phyloP scores from a whole-genome alignment of 495 filamentous ascomycete species.

The Podospora bellae-mahoneyi region DNA sequence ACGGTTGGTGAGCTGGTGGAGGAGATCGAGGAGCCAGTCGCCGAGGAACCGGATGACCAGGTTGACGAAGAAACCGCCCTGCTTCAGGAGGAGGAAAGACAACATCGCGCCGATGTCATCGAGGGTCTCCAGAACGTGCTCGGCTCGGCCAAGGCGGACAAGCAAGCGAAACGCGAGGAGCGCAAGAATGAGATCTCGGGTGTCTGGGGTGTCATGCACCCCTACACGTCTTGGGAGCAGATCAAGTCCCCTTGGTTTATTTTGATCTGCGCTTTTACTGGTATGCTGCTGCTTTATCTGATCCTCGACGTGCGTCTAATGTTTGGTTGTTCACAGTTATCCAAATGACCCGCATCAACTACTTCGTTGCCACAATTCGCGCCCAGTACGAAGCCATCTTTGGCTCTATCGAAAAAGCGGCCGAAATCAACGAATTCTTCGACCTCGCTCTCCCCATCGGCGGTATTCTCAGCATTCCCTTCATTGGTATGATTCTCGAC shows the following conservation, averaged over 20 bases:
- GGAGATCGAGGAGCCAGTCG: slow-evolving; percentile 55
- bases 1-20: slow-evolving; percentile 79
- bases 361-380: slow-evolving; percentile 89
- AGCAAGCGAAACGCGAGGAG: slow-evolving; percentile 52
- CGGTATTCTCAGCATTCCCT: slow-evolving; percentile 78
- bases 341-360: slow-evolving; percentile 95
- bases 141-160: slow-evolving; percentile 55
- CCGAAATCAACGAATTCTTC: slow-evolving; percentile 76
- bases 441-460: slow-evolving; percentile 86
- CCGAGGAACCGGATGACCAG: slow-evolving; percentile 47
- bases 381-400: slow-evolving; percentile 82
- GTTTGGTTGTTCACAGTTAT: slow-evolving; percentile 46
- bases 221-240: slow-evolving; percentile 65
- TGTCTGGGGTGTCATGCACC: slow-evolving; percentile 89
- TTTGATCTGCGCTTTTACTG: slow-evolving; percentile 79
- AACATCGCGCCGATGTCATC: slow-evolving; percentile 64
- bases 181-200: slow-evolving; percentile 62
- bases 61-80: slow-evolving; percentile 59
- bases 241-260: slow-evolving; percentile 83
- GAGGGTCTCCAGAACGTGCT: slow-evolving; percentile 73
- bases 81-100: slow-evolving; percentile 59
- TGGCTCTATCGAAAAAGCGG: slow-evolving; percentile 53
- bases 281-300: slow-evolving; percentile 14
- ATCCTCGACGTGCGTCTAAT: neutral
- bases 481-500: slow-evolving; percentile 83